Evolutionary conservation across 1,284 basidiomycete species (phyloP).

Genomic region (Cryptococcus wingfieldii): DNA sequence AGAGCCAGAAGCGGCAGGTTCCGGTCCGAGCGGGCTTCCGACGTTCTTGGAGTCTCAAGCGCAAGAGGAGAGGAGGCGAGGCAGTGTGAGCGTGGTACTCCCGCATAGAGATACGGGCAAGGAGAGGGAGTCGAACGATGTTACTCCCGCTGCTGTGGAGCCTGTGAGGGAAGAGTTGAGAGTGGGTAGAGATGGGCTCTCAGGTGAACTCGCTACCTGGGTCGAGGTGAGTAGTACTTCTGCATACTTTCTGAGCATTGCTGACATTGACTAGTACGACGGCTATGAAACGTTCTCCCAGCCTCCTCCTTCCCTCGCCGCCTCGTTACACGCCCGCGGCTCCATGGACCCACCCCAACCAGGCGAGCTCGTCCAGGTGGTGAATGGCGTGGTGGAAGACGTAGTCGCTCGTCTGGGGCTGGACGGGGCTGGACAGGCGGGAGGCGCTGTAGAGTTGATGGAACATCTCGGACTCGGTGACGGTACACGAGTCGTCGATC

Average conservation of each 20-base stretch:
- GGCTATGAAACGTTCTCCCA: conserved; percentile 50
- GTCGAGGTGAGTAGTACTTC: conserved; percentile 32
- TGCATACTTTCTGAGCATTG: background rate
- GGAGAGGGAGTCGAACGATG: background rate
- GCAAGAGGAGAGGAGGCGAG: conserved; percentile 14
- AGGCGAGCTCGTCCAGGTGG: conserved; percentile 24
- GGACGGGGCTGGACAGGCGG: conserved; percentile 5
- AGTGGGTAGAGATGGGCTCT: conserved; percentile 23
- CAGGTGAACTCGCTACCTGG: conserved; percentile 42
- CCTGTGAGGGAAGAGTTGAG: conserved; percentile 1
- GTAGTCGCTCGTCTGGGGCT: conserved; percentile 39
- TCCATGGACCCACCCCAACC: conserved; percentile 47
- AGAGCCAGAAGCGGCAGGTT: background rate
- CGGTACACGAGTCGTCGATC: conserved; percentile 45
- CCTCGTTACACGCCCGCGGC: conserved; percentile 38
- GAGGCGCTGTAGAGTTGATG: conserved; percentile 33
- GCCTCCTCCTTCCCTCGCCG: conserved; percentile 42
- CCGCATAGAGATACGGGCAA: background rate
- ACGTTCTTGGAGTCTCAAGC: conserved; percentile 39
- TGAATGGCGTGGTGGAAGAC: conserved; percentile 26
- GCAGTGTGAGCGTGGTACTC: background rate
- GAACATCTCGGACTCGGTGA: conserved; percentile 47
- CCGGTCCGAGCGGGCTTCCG: conserved; percentile 21
- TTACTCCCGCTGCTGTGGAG: conserved; percentile 8
- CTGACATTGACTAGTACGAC: conserved; percentile 35